Percentiles rank a stretch among this genome's conserved stretches.
These are phyloP conservation scores for Tetramitus jugosus DNA, from an alignment of 208 protist genomes.

Conservation along the genomic window DNA sequence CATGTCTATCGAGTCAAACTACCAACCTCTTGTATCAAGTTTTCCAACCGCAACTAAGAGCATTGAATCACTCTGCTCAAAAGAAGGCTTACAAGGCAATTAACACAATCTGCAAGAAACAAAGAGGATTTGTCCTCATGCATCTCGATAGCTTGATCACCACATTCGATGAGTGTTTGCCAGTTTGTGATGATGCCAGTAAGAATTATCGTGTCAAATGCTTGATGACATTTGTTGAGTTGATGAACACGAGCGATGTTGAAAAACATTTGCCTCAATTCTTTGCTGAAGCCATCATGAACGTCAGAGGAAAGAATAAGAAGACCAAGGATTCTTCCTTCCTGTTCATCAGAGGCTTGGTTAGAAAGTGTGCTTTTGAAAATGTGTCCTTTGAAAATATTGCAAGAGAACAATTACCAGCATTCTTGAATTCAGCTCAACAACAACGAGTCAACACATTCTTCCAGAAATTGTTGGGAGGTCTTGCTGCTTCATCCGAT, in stretches of 20 bases:
- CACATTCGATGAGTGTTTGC: too few relatives aligned
- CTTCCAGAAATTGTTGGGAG: neutral
- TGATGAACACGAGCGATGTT: neutral
- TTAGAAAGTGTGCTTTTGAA: neutral
- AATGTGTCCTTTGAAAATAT: neutral
- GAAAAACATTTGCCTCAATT: neutral
- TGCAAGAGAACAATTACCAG: neutral
- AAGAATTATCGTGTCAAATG: neutral
- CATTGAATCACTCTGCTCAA: neutral
- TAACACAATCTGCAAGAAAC: neutral
- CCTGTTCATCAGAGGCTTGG: neutral
- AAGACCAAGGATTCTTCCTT: neutral
- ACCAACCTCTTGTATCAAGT: neutral
- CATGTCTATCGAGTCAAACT: neutral
- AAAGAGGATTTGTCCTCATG: neutral
- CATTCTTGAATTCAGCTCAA: neutral
- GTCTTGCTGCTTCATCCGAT: neutral
- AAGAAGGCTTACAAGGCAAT: constrained; percentile 11
- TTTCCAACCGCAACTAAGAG: neutral
- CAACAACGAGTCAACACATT: neutral
- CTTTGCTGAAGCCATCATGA: neutral
- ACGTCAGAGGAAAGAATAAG: neutral
- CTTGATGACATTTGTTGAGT: neutral
- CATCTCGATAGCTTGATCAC: neutral
- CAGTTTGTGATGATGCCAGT: too few relatives aligned